A percentile compares a stretch with the other conserved stretches of the same genome.
phyloP scores from a whole-genome alignment of 78 protist genomes.

The Dictyostelium citrinum region DNA sequence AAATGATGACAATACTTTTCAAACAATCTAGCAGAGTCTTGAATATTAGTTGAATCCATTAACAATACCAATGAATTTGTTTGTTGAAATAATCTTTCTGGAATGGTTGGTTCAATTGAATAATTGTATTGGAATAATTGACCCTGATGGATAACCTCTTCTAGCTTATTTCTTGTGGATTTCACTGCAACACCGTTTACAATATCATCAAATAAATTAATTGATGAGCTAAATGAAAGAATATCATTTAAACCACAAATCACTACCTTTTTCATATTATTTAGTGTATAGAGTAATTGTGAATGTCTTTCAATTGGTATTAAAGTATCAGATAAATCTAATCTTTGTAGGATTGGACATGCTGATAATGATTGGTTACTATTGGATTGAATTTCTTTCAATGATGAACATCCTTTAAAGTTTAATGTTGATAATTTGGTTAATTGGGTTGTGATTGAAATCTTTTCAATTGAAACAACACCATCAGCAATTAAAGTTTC shows the following conservation, averaged over 20 bases:
- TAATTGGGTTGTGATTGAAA: neutral
- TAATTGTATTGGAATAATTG: neutral
- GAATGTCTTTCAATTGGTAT: neutral
- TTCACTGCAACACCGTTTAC: neutral
- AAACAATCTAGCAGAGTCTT: neutral
- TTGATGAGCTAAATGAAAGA: neutral
- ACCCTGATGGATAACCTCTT: neutral
- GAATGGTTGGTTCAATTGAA: neutral
- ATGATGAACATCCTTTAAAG: neutral
- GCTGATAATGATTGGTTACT: neutral
- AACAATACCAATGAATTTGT: neutral
- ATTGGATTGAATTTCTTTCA: neutral
- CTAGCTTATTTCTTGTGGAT: neutral
- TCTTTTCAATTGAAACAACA: neutral
- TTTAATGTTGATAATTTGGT: neutral
- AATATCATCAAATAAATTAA: neutral
- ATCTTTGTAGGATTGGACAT: neutral
- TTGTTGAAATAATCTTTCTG: neutral
- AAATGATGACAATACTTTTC: neutral
- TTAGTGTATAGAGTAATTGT: neutral
- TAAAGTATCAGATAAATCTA: neutral
- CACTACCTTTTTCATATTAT: neutral
- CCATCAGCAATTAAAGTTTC: neutral
- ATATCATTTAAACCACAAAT: neutral
- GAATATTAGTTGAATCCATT: neutral